Evolutionary conservation across 176 grass and related monocot genomes (phyloP), one percentile per base, ranked within the genome.

Genomic region (Triticum monococcum): DNA sequence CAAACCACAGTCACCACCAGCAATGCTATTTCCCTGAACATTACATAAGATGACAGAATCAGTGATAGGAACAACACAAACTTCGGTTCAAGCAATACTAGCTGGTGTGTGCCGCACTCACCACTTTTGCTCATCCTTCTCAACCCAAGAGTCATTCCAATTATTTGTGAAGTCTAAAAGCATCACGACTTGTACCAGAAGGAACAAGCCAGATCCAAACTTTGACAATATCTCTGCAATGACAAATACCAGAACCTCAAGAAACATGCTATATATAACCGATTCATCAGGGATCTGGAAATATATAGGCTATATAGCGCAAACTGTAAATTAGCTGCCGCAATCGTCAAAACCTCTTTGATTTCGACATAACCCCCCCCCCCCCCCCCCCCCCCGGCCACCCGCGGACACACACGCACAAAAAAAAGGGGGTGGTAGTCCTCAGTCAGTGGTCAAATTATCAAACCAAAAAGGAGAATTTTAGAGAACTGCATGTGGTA

Each of bases 121-220:
- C 96, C 93, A 98, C 82, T 94, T 98, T 40, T 92, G 88, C 59
- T 95, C 96, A 95, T 98, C 96, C 90, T 98, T 98, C 88, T 98
- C 93, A 56, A 95, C 90, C 96, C 96, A 98, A 0, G 93, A 92
- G 50, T 98, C 96, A 94, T 98, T 98, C 96, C 96, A 95, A 78
- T 85, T 94, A 62, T 95, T 92, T 83, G 87, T 86, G 43, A 98
- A 98, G 75, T 98, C 96, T 77, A 98, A 81, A 33, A 98, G 90
- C 87, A 98, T 91, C 71, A 98, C 81, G 33, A 98, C 90, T 92
- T 98, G 96, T 63, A 95, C 96, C 72, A 98, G 87, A 88, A 98
- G 96, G 80, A 98, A 98, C 57, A 98, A 88, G n/a, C 96, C 93
- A 28, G 96, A 98, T 31, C 96, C 96, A 91, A 98, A 98, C 80